Evolutionary conservation across 2,329 filamentous ascomycete species (phyloP).

Genomic region (Bipolaris cookei): DNA sequence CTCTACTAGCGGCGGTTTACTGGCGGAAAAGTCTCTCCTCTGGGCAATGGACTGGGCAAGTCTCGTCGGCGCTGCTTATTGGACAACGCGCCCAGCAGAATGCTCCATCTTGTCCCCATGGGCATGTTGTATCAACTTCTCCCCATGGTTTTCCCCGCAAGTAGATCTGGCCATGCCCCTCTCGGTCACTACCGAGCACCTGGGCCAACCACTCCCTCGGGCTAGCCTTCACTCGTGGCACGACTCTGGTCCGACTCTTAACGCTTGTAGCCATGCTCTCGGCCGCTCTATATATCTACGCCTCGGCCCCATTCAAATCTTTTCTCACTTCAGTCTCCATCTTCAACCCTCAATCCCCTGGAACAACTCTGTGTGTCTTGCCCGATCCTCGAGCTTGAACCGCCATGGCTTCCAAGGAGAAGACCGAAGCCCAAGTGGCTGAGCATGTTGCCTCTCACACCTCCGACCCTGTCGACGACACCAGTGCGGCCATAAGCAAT

Average conservation of each 20-base stretch:
- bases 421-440: constrained; percentile 28
- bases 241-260: constrained; percentile 4
- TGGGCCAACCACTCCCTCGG: constrained; percentile 18
- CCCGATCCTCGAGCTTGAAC: constrained; percentile 3
- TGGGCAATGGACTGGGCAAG: constrained; percentile 8
- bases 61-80: constrained; percentile 15
- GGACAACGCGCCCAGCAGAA: constrained; percentile 11
- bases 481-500: constrained; percentile 46
- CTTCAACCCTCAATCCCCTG: neutral
- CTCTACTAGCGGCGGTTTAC: constrained; percentile 26
- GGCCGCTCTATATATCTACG: constrained; percentile 16
- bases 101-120: constrained; percentile 28
- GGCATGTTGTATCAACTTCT: constrained; percentile 14
- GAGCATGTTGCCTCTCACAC: constrained; percentile 25
- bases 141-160: constrained; percentile 30
- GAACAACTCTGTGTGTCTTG: neutral
- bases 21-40: constrained; percentile 24
- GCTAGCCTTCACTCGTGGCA: constrained; percentile 17
- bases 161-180: constrained; percentile 18
- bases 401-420: constrained; percentile 22
- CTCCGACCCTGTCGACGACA: constrained; percentile 22
- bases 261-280: neutral
- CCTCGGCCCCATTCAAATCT: constrained; percentile 6
- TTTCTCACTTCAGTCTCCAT: neutral
- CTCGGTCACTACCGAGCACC: constrained; percentile 19